Evolutionary conservation across 1,284 basidiomycete species (phyloP).

Genomic region (Omphalotus olearius): DNA sequence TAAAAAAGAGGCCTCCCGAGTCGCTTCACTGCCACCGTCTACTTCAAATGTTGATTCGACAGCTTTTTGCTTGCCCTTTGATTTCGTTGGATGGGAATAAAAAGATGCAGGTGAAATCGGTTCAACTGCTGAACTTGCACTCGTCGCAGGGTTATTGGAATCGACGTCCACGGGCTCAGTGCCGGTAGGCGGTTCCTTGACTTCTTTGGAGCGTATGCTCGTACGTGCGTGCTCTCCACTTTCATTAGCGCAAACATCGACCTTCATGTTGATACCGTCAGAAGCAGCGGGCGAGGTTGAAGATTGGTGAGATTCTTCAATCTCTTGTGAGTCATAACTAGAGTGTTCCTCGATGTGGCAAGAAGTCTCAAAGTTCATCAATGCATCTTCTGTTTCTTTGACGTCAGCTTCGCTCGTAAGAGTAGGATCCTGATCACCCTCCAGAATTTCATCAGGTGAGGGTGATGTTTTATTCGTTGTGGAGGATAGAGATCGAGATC

Average conservation of each 20-base stretch:
- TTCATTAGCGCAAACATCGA: not conserved
- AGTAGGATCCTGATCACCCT: not conserved
- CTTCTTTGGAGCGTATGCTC: no score
- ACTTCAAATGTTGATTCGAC: slow-evolving; percentile 5
- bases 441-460: not conserved
- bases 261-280: slow-evolving; percentile 1
- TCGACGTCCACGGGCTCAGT: no score
- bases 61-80: slow-evolving; percentile 1
- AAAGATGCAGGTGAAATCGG: not conserved
- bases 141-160: no score
- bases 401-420: slow-evolving; percentile 7
- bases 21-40: slow-evolving; percentile 17
- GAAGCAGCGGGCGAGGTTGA: not conserved
- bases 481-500: not conserved
- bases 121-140: no score
- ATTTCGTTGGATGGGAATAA: slow-evolving; percentile 1
- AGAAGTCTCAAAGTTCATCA: not conserved
- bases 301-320: not conserved
- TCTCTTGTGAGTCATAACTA: no score
- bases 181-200: no score
- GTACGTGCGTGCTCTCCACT: no score
- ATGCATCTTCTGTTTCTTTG: not conserved
- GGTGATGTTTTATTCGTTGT: not conserved
- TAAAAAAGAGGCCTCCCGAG: not conserved
- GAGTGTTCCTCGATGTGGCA: not conserved